Percentiles rank a stretch among this genome's conserved stretches.
Conservation (phyloP, 371 early-diverging fungal genomes). For the Mortierella sp. region DNA sequence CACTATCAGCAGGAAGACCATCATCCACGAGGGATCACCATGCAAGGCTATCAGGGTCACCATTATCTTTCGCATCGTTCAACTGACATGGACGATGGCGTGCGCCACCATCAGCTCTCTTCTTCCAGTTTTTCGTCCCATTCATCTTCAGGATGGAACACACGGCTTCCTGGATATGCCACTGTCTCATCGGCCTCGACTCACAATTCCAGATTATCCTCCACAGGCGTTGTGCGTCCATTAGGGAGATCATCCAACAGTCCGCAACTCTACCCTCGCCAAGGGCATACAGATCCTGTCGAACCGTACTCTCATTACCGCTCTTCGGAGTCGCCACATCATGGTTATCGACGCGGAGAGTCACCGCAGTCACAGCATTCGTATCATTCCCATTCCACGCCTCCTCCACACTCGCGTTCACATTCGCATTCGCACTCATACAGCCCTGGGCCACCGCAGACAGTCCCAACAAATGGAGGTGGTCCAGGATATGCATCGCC, state of each 20-base stretch:
- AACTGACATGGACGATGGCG: constrained; percentile 37
- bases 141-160: constrained; percentile 52
- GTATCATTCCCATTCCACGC: constrained; percentile 3
- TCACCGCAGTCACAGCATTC: constrained; percentile 11
- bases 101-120: constrained; percentile 7
- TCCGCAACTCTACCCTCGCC: constrained; percentile 36
- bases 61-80: constrained; percentile 1
- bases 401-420: neutral
- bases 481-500: constrained; percentile 16
- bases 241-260: constrained; percentile 16
- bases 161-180: constrained; percentile 50
- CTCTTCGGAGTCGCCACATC: constrained; percentile 17
- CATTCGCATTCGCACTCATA: neutral
- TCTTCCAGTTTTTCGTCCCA: constrained; percentile 21
- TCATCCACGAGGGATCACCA: constrained; percentile 33
- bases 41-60: constrained; percentile 49
- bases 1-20: constrained; percentile 22
- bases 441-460: neutral
- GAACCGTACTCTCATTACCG: constrained; percentile 32
- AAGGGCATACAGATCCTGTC: constrained; percentile 16
- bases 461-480: neutral
- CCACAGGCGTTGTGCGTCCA: constrained; percentile 44
- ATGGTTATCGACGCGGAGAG: constrained; percentile 27
- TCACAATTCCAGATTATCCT: constrained; percentile 44
- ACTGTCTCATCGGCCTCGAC: constrained; percentile 46